Evolutionary conservation across 1,284 basidiomycete species (phyloP), one percentile per base, ranked within the genome.

Genomic region (Moniliophthora roreri): DNA sequence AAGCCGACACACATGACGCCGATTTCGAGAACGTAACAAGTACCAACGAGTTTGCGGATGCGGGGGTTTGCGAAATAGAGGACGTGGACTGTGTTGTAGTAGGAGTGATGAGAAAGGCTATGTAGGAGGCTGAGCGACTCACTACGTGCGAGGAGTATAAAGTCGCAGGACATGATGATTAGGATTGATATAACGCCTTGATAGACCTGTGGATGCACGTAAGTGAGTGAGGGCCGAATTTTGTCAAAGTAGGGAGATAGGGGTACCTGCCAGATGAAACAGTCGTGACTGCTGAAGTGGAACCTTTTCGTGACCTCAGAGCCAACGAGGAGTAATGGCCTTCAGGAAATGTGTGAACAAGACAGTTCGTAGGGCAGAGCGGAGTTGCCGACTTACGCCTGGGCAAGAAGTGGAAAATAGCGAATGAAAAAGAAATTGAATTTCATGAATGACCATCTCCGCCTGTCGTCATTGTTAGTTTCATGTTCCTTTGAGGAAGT

Each of bases 351-450:
- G 9, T 10, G 28, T 6, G 16, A 45, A 26, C 23, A 7, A 16
- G 8, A 8, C 15, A 6, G 42, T 13, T 16, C 16, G 24, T 15
- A 34, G 35, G 23, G 16, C 15, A 20, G 9, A 34, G 28, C 4
- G 23, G 20, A 4, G 21, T 16, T n/a, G n/a, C n/a, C 16, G 16
- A 39, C 51, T 20, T 1, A 52, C 51, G 45, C 36, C 38, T 52
- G 51, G 8, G 37, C 32, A 11, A 52, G 10, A 1, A 52, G 35
- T 11, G 51, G 41, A 21, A 52, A 15, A 20, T 52, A 52, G 24
- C 51, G 51, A 15, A 52, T 21, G 40, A 45, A 52, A 24, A 52
- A 52, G 42, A 45, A 52, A 7, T 24, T 44, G 36, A 52, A 46
- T 15, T 52, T 52, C 16, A 52, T 37, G 13, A 52, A 21, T 3